Evolutionary conservation across 306 rosid genomes (phyloP).

Genomic region (Hippophae gyantsensis): DNA sequence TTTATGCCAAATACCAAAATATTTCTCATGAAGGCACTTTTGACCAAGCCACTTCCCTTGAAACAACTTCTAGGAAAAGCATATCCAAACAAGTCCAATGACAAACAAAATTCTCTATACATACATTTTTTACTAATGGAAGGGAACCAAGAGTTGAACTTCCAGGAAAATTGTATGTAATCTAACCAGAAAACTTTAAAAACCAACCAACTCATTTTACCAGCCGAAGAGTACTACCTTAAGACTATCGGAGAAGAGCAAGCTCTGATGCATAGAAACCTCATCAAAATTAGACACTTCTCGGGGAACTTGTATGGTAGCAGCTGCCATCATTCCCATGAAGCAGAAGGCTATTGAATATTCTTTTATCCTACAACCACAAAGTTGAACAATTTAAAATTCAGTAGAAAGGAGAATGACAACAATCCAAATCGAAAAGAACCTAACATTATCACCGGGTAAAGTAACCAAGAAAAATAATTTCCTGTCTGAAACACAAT

Average conservation of each 20-base stretch:
- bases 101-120: too few species aligned
- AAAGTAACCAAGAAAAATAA: neutral
- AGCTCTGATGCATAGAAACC: conserved; percentile 89
- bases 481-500: neutral
- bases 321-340: conserved; percentile 55
- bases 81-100: too few species aligned
- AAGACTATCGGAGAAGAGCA: conserved; percentile 90
- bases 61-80: conserved; percentile 2
- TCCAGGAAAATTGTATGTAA: neutral
- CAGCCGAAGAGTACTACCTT: conserved; percentile 37
- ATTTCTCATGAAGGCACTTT: neutral
- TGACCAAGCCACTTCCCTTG: neutral
- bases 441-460: neutral
- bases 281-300: conserved; percentile 81
- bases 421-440: conserved; percentile 1
- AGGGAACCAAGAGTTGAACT: neutral
- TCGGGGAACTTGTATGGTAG: conserved; percentile 39
- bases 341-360: conserved; percentile 23
- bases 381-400: neutral
- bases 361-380: conserved; percentile 20
- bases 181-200: neutral
- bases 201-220: neutral
- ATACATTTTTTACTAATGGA: too few species aligned
- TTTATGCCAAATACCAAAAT: neutral
- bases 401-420: conserved; percentile 7